Base-by-base conservation (phyloP, 2,329 filamentous ascomycete species). In the Teratosphaeria zuluensis region DNA sequence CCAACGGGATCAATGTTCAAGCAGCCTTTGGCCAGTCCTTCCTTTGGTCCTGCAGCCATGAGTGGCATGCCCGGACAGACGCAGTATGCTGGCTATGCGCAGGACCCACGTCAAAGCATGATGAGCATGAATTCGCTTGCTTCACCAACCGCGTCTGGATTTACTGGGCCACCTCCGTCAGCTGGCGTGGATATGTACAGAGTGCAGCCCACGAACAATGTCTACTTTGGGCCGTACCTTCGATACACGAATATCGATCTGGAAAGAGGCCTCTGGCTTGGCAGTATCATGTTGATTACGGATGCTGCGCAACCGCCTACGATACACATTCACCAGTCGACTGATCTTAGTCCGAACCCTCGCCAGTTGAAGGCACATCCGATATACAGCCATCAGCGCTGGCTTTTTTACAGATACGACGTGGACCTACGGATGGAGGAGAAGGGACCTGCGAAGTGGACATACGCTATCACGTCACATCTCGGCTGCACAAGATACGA, bases 401-500 rank as follows among this genome's bases (percentile, higher is more conserved):
- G 92, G 92, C 87, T 87, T 12, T 99, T 99, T 72, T 96, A 95
- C 76, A 89, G 92, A 70, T 99, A 99, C 69, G 91, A 96, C 62
- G 75, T 97, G 58, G 89, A 96, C 62, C 75, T 99, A 53, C 85
- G 84, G 61, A 99, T 99, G 94, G 86, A 88, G 35, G 92, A 97
- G 16, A 72, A 78, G 16, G 81, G 80, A 30, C 82, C 84, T 32
- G 88, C 90, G 0, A 88, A 94, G 70, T 99, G 94, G 94, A 99
- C 94, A 0, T 99, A 99, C 70, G 94, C 94, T 1, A 92, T 99
- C 56, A 99, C 94, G 0, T 97, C 94, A 1, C 92, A 97, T 69
- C 80, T 97, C 21, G 94, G 94, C 35, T 99, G 94, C 75, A 97
- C 94, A n/a, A 84, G 94, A 30, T 99, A 97, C 73, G 94, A 99